These are phyloP conservation scores for Trichophyton simii DNA, from an alignment of 2,329 filamentous ascomycete species.

Conservation along the genomic window DNA sequence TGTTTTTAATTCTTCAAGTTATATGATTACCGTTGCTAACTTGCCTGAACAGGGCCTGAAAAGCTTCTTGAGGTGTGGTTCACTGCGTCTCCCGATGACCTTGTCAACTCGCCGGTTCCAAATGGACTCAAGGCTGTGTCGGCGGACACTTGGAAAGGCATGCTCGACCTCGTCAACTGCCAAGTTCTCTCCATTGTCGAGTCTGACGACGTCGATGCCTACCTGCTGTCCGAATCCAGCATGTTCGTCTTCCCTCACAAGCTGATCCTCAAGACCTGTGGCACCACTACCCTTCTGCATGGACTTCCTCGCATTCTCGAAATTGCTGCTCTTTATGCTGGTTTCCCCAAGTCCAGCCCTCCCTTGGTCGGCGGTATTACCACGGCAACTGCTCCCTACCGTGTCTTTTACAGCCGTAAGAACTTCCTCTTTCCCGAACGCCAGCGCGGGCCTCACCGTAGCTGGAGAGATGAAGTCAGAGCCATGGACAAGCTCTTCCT, in stretches of 20 bases:
- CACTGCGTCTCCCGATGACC: conserved; percentile 59
- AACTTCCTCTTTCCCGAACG: conserved; percentile 94
- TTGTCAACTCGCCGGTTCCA: conserved; percentile 57
- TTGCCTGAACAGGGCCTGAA: conserved; percentile 58
- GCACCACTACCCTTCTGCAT: conserved; percentile 83
- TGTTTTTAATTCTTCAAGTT: no score
- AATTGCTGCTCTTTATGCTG: conserved; percentile 74
- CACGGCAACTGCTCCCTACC: conserved; percentile 75
- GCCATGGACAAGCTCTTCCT: conserved; percentile 85
- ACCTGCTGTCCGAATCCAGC: conserved; percentile 95
- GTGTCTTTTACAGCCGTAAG: conserved; percentile 98
- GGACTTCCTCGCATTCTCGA: conserved; percentile 84
- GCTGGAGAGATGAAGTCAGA: conserved; percentile 93
- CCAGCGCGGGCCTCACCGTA: conserved; percentile 86
- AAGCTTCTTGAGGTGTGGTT: conserved; percentile 99
- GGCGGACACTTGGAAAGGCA: conserved; percentile 78
- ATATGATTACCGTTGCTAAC: conserved; percentile 8
- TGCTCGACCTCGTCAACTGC: conserved; percentile 97
- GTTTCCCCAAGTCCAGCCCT: conserved; percentile 72
- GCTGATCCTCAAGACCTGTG: conserved; percentile 95
- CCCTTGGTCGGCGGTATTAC: conserved; percentile 53
- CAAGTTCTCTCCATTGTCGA: conserved; percentile 90
- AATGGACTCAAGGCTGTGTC: conserved; percentile 77
- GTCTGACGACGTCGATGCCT: conserved; percentile 89
- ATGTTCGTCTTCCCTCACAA: conserved; percentile 99